phyloP scores from a whole-genome alignment of 2,329 filamentous ascomycete genomes.

The Fusarium annulatum region DNA sequence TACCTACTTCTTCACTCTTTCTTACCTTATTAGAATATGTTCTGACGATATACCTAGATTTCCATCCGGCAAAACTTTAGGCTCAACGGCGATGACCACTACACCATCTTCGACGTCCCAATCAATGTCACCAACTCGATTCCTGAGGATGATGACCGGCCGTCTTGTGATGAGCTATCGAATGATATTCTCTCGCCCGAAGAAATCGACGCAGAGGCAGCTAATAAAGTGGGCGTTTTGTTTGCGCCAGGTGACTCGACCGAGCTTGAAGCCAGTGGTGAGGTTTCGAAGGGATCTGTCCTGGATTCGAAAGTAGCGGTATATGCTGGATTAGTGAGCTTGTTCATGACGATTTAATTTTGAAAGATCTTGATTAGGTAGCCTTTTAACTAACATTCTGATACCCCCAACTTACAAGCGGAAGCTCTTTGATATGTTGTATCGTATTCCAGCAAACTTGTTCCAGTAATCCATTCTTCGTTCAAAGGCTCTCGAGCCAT shows the following conservation, averaged over 20 bases:
- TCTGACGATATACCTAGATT: conserved; percentile 58
- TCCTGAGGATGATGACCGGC: conserved; percentile 52
- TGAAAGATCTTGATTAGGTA: neutral
- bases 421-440: neutral
- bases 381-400: neutral
- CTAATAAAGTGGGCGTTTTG: conserved; percentile 59
- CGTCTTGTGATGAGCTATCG: conserved; percentile 61
- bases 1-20: conserved; percentile 6
- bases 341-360: conserved; percentile 4
- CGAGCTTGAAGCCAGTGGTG: conserved; percentile 48
- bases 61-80: conserved; percentile 78
- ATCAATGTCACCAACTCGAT: conserved; percentile 76
- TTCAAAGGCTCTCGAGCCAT: neutral
- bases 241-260: conserved; percentile 65
- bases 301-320: neutral
- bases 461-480: neutral
- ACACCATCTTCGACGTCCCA: conserved; percentile 77
- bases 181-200: conserved; percentile 63
- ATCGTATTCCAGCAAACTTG: neutral
- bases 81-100: conserved; percentile 71
- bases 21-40: neutral
- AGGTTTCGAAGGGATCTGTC: conserved; percentile 17
- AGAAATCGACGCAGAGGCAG: conserved; percentile 55
- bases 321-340: conserved; percentile 6
- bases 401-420: neutral